These are phyloP conservation scores for Blastobotrys buckinghamii DNA, from an alignment of 1,139 yeast species.

Conservation along the genomic window DNA sequence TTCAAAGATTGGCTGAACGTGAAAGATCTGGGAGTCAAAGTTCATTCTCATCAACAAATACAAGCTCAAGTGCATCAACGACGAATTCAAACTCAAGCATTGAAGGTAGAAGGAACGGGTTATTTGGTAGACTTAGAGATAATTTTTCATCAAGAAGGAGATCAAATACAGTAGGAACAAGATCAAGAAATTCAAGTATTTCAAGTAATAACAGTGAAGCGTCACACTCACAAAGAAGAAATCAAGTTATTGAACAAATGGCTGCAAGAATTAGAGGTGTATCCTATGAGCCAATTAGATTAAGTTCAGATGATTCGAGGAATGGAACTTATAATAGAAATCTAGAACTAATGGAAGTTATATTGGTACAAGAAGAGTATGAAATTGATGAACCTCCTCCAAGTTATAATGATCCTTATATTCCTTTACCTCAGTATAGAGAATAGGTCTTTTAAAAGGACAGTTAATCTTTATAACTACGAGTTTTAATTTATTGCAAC, in stretches of 20 bases:
- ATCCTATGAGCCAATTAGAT: not conserved
- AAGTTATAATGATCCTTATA: slow-evolving; percentile 3
- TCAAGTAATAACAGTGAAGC: not conserved
- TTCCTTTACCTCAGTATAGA: slow-evolving; percentile 5
- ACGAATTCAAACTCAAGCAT: too few species aligned
- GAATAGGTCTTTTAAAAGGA: too few species aligned
- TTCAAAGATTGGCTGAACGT: not conserved
- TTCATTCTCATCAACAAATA: not conserved
- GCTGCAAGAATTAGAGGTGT: slow-evolving; percentile 1
- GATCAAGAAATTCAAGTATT: not conserved
- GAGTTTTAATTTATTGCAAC: too few species aligned
- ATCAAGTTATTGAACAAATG: not conserved
- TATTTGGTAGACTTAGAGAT: not conserved
- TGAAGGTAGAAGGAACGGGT: not conserved
- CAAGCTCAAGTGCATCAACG: not conserved
- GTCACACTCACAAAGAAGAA: not conserved
- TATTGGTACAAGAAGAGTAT: slow-evolving; percentile 1
- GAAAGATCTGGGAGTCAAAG: slow-evolving; percentile 2
- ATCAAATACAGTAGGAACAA: not conserved
- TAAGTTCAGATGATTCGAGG: not conserved
- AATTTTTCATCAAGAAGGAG: not conserved
- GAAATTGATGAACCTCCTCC: slow-evolving; percentile 8
- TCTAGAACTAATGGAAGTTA: not conserved
- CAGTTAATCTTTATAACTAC: too few species aligned
- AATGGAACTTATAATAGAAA: not conserved